These are phyloP conservation scores for Coffea canephora DNA, from an alignment of 257 asterid species.

Conservation along the genomic window DNA sequence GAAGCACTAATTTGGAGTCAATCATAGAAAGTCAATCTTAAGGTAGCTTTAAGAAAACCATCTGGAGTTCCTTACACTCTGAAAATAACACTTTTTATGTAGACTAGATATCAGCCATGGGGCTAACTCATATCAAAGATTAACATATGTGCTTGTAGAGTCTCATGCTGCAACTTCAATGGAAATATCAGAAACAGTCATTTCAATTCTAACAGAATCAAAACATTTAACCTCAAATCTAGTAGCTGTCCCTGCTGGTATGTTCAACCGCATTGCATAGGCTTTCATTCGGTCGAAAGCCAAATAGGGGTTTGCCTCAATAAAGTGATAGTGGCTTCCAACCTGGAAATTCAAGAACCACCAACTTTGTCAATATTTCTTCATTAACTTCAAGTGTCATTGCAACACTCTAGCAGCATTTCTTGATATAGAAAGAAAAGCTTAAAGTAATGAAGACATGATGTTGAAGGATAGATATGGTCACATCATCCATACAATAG, in stretches of 20 bases:
- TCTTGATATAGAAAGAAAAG: neutral
- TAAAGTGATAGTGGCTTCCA: constrained; percentile 97
- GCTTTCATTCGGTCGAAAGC: constrained; percentile 77
- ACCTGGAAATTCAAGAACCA: constrained; percentile 46
- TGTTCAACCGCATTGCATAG: constrained; percentile 77
- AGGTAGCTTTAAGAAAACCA: neutral
- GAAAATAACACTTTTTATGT: neutral
- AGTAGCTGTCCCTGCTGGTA: constrained; percentile 94
- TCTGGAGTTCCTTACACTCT: neutral
- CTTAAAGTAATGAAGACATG: neutral
- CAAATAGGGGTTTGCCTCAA: constrained; percentile 81
- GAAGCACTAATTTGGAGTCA: neutral
- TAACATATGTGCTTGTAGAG: neutral
- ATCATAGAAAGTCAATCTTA: neutral
- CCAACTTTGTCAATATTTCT: neutral
- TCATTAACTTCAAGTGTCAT: neutral
- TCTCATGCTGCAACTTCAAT: neutral
- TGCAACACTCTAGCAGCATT: neutral
- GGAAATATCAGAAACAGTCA: neutral
- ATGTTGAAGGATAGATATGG: neutral
- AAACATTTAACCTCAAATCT: constrained; percentile 77
- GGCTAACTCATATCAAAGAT: neutral
- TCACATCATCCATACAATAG: neutral
- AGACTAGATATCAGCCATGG: neutral
- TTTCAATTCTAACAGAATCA: neutral